Evolutionary conservation across 2,329 filamentous ascomycete genomes (phyloP).

Genomic region (Diaporthe nobilis): DNA sequence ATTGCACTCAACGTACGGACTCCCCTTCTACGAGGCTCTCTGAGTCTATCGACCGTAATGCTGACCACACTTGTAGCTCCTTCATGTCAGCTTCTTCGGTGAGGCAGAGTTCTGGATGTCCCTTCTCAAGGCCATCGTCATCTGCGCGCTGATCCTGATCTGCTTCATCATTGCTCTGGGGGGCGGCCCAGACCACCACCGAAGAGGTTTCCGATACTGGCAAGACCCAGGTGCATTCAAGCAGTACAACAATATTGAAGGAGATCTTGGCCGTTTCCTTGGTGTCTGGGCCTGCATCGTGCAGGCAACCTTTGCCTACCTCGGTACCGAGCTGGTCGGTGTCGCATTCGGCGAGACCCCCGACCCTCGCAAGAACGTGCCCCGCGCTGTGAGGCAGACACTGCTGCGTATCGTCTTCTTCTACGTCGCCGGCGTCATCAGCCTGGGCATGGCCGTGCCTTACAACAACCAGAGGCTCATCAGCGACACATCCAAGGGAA

Average conservation of each 20-base stretch:
- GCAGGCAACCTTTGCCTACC: conserved; percentile 64
- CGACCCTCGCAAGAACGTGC: conserved; percentile 54
- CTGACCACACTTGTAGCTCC: not conserved
- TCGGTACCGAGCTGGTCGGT: conserved; percentile 64
- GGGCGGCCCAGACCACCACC: conserved; percentile 54
- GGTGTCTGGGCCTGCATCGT: conserved; percentile 64
- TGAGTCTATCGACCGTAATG: too few species aligned
- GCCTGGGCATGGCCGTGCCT: conserved; percentile 77
- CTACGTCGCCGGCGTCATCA: conserved; percentile 75
- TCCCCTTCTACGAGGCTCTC: too few species aligned
- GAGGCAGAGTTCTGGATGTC: conserved; percentile 33
- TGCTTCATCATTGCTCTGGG: conserved; percentile 57
- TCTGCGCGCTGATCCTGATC: conserved; percentile 54
- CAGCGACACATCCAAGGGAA: conserved; percentile 64
- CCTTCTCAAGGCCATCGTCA: conserved; percentile 34
- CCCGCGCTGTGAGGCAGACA: conserved; percentile 75
- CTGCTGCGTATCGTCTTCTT: conserved; percentile 80
- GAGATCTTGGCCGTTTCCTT: conserved; percentile 59
- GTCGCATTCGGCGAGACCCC: conserved; percentile 63
- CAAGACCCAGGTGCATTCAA: conserved; percentile 59
- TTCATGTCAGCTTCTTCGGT: conserved; percentile 14
- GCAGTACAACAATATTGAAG: conserved; percentile 51
- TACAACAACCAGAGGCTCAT: conserved; percentile 63
- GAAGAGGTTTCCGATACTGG: conserved; percentile 62
- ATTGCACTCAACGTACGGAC: conserved; percentile 52